Base-by-base conservation (phyloP, 2,329 filamentous ascomycete genomes). In the Botryotinia convoluta region DNA sequence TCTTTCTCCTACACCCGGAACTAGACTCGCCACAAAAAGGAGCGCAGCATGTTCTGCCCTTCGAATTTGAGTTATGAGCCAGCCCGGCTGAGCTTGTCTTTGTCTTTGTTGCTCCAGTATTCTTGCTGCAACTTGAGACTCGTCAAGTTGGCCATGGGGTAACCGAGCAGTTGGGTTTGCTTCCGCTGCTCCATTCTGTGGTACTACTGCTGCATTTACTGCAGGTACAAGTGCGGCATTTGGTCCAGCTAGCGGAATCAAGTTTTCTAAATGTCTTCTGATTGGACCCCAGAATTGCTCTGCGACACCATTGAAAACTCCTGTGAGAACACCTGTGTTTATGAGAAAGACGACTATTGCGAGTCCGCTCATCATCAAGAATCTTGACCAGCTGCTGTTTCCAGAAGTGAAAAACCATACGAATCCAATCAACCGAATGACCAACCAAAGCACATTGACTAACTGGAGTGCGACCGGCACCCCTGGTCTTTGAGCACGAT, bases 331-430 rank as follows among this genome's bases (percentile, higher is more conserved):
- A 1, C 89, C 90, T 2, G 87, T 88, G 77, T 90, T 90, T 26
- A 87, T 78, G n/a, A 90, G 81, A 74, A 91, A 89, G 37, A 91
- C 83, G 45, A 85, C 81, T 39, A 87, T 76, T 10, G 89, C 88
- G 45, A 90, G 82, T 10, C 84, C 82, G 60, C 88, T 82, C 35
- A 91, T 85, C 32, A 86, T 86, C 12, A 88, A 77, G 86, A 87
- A 90, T 65, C 89, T 85, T 14, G 85, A 85, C 88, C 88, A 91
- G 77, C 85, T 90, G 3, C 86, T 84, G 62, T 85, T 84, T 0
- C 87, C 86, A 16, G 86, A 85, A 0, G 89, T 90, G 74, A 91
- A 91, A 81, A 90, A 89, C 88, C 88, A 91, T 20, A 91, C 85
- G 79, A 91, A 90, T 9, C 88, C 81, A 18, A 84, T 83, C 14